Evolutionary conservation across 2,329 filamentous ascomycete species (phyloP), one percentile per base, ranked within the genome.

Genomic region (Ilyonectria sp.): DNA sequence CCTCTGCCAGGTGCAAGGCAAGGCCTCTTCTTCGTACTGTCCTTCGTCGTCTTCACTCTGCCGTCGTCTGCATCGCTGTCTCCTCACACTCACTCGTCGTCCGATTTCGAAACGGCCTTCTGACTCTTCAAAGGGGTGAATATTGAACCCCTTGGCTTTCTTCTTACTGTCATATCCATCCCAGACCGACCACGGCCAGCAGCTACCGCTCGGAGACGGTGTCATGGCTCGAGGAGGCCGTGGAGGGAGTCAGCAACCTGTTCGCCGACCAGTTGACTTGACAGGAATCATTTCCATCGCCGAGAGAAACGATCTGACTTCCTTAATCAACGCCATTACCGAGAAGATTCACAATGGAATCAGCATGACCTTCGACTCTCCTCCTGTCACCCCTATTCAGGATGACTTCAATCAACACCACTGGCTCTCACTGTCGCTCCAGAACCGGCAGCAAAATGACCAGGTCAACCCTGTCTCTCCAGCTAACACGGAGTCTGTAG

Each of bases 261-360:
- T 78, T 64, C 83, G 82, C 65, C 83, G 85, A 19, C 80, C 86
- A 43, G 82, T 86, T 46, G 87, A 90, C 68, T 72, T 90, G 68
- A 88, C 84, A 59, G 81, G 82, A 29, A 75, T 87, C 58, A 76
- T 90, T 43, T 86, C 79, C 21, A 52, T 78, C 5, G 79, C 82
- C 2, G 87, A 90, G 73, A 85, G 83, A 71, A 81, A 81, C 35
- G 87, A 90, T 64, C 77, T 91, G 46, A 79, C 82, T n/a, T 80
- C 82, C 4, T 82, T 91, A 13, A 78, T 89, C 64, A 81, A 77
- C 29, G 82, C 83, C 52, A 86, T 90, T 68, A 86, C 85, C 40
- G 88, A 90, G 55, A 82, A 82, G 43, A 88, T 91, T 82, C 83
- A 86, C 63, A 83, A 82, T 58, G 83, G 88, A 46, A 81, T 90